Evolutionary conservation across 139 green algal species (phyloP), one percentile per base, ranked within the genome.

Genomic region (Chlamydomonas sp.): DNA sequence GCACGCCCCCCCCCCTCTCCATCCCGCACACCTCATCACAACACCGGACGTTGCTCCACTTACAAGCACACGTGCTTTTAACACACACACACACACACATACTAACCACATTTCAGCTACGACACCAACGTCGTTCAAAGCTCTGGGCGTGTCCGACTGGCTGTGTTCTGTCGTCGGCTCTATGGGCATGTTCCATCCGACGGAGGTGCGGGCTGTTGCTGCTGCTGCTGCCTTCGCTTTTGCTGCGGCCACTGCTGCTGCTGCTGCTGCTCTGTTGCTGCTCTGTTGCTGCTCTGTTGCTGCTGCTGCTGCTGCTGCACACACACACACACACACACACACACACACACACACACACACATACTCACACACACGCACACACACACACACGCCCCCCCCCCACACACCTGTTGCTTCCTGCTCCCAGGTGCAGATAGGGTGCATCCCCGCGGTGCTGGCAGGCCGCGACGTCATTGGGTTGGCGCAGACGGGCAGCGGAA

Each of bases 401-500:
- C n/a, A n/a, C n/a, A n/a, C n/a, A n/a, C n/a, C n/a, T n/a, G n/a
- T n/a, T n/a, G n/a, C n/a, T n/a, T 35, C 57, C 8, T 31, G 28
- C 24, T 20, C 43, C 43, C 60, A 47, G 29, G 75, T 97, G 49
- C 91, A 97, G 84, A 62, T 67, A 2, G 86, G 82, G 28, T 92
- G 84, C 81, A 93, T 98, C 6, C 95, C 95, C 1, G 76, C 78
- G 1, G 81, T 96, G 38, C 80, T 97, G 29, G 47, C 43, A 1
- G 92, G 95, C 3, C 74, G 78, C 29, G 83, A 98, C 72, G 90
- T 96, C 0, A 91, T 98, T 35, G 94, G 88, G 30, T 81, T 90
- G 22, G 94, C 94, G 16, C 87, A 97, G 69, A 98, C 94, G 2
- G 94, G 94, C 73, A 95, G 84, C 64, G 94, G 94, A 62, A 98